These are phyloP conservation scores for Phytophthora nicotianae DNA, from an alignment of 352 stramenopile genomes.

Conservation along the genomic window DNA sequence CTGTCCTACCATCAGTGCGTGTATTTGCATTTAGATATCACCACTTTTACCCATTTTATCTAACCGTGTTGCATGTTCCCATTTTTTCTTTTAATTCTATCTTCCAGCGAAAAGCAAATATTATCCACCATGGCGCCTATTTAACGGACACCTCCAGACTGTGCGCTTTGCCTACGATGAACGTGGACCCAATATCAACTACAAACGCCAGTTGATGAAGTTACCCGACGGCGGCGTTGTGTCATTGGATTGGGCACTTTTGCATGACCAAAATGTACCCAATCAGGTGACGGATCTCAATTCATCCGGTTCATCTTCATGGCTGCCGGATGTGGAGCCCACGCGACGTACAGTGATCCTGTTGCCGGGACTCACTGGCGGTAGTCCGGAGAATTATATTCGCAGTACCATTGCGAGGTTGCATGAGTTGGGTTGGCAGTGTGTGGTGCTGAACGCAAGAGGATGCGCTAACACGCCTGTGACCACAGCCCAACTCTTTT, in stretches of 20 bases:
- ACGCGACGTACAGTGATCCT: constrained; percentile 56
- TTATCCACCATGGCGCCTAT: constrained; percentile 58
- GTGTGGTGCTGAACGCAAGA: constrained; percentile 77
- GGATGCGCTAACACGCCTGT: constrained; percentile 69
- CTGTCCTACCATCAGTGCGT: constrained; percentile 55
- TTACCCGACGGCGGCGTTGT: constrained; percentile 68
- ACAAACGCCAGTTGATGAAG: constrained; percentile 65
- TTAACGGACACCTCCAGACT: constrained; percentile 73
- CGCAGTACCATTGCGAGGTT: constrained; percentile 54
- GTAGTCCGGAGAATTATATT: constrained; percentile 80
- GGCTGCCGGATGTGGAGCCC: constrained; percentile 39
- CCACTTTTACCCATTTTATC: neutral
- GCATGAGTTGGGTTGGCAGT: constrained; percentile 58
- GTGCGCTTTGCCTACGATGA: constrained; percentile 50
- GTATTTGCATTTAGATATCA: neutral
- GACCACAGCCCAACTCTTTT: constrained; percentile 66
- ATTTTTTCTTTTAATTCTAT: neutral
- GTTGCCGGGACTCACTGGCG: constrained; percentile 68
- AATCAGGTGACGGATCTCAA: constrained; percentile 18
- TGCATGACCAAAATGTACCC: constrained; percentile 13
- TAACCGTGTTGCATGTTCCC: constrained; percentile 14
- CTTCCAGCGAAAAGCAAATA: constrained; percentile 56
- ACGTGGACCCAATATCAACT: constrained; percentile 43
- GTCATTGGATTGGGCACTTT: constrained; percentile 74
- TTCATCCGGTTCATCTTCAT: constrained; percentile 17